Evolutionary conservation across 352 stramenopile species (phyloP), one percentile per base, ranked within the genome.

Genomic region (Globisporangium cystogenes): DNA sequence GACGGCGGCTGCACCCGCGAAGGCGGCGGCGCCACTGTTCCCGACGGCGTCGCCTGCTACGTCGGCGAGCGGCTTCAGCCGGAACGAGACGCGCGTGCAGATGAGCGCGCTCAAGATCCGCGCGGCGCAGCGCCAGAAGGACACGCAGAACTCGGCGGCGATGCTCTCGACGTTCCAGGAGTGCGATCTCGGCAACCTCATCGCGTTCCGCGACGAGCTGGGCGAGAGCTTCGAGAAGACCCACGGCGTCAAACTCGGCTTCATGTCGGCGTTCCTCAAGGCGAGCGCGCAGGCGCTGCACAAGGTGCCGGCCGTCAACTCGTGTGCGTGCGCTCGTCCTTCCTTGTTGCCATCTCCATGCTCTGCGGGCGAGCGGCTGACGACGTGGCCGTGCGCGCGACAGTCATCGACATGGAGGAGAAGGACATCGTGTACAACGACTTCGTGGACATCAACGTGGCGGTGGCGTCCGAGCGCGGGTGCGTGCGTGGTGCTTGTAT

Each of bases 111-210:
- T 99, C 78, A 96, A 98, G 58, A 62, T 96, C 55, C 93, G 95
- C 53, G 93, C 98, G 44, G 96, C 97, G 14, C 71, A 97, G 53
- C 86, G 97, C 45, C 82, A 99, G 48, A 99, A 99, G 69, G 96
- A 98, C 62, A 96, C 95, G 29, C 96, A 99, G 82, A 99, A 99
- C 75, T 95, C 90, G 23, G 95, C 96, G 23, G 97, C 97, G 29
- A 98, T 99, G 87, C 82, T 99, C 12, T 99, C 96, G 18, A 99
- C 97, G 43, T 99, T 99, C 82, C 96, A 99, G 71, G 97, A 99
- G 73, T 95, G 87, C 53, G 97, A 99, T 67, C 90, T 99, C 76
- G 82, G 88, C 43, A 95, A 93, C 51, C 77, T 99, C n/a, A 96
- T 98, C 57, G 93, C 93, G 60, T 64, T 98, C 37, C 83, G 93